These are phyloP conservation scores for Ganoderma boninense DNA, from an alignment of 1,284 basidiomycete species.

Conservation along the genomic window DNA sequence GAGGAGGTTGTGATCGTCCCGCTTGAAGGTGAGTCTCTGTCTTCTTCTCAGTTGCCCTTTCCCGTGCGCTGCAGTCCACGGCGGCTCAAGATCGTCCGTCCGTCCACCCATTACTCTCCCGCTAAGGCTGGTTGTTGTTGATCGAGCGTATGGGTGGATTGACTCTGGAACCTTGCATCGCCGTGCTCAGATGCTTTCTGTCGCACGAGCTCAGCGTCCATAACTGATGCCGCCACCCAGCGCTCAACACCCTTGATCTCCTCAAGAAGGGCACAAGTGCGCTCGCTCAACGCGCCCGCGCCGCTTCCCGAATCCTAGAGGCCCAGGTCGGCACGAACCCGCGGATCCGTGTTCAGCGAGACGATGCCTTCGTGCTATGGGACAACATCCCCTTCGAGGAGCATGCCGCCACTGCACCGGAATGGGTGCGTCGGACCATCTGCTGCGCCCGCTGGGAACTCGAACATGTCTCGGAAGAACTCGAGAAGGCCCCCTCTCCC, in stretches of 20 bases:
- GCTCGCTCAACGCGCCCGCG: slow-evolving; percentile 83
- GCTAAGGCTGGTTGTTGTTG: not conserved
- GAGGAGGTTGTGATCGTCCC: slow-evolving; percentile 83
- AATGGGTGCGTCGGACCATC: slow-evolving; percentile 83
- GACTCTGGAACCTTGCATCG: not conserved
- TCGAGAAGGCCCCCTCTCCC: slow-evolving; percentile 21
- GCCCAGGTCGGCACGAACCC: slow-evolving; percentile 82
- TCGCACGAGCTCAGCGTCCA: not conserved
- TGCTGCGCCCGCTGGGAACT: slow-evolving; percentile 81
- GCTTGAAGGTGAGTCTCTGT: slow-evolving; percentile 78
- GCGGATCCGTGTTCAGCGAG: slow-evolving; percentile 79
- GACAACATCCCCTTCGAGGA: slow-evolving; percentile 65
- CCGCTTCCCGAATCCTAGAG: slow-evolving; percentile 84
- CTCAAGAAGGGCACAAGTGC: slow-evolving; percentile 89
- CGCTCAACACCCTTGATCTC: slow-evolving; percentile 91
- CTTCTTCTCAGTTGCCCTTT: not conserved
- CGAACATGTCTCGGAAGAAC: slow-evolving; percentile 44
- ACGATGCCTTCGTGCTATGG: slow-evolving; percentile 83
- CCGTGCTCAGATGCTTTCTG: not conserved
- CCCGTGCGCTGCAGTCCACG: too few species aligned
- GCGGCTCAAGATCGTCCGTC: not conserved
- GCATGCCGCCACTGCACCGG: slow-evolving; percentile 58
- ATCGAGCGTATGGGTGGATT: not conserved
- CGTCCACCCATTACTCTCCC: not conserved
- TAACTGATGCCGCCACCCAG: slow-evolving; percentile 49